Percentiles rank a stretch among this genome's conserved stretches.
Evolutionary conservation across 1,139 yeast species (phyloP).

Genomic region (Hansenula lynferdii): DNA sequence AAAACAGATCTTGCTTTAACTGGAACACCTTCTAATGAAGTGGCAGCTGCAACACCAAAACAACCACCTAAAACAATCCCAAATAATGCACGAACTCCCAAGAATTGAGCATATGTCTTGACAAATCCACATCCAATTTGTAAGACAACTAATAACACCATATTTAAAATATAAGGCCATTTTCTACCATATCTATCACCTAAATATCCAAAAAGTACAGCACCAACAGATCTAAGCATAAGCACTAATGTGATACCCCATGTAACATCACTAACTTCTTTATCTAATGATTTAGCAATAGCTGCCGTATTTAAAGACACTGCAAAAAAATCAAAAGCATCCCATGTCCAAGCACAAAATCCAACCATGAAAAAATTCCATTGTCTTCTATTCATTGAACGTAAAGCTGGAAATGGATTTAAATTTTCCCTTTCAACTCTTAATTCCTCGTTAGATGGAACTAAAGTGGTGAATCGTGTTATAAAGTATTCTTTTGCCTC

Average conservation of each 20-base stretch:
- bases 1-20: slow-evolving; percentile 54
- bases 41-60: slow-evolving; percentile 63
- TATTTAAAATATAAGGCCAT: slow-evolving; percentile 58
- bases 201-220: slow-evolving; percentile 61
- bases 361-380: slow-evolving; percentile 64
- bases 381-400: slow-evolving; percentile 39
- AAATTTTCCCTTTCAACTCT: slow-evolving; percentile 26
- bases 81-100: slow-evolving; percentile 65
- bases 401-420: slow-evolving; percentile 52
- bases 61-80: slow-evolving; percentile 72
- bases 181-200: slow-evolving; percentile 72
- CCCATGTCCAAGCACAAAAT: slow-evolving; percentile 72
- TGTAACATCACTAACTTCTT: slow-evolving; percentile 49
- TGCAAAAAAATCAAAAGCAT: slow-evolving; percentile 72
- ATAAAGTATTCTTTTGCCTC: slow-evolving; percentile 27
- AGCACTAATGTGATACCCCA: slow-evolving; percentile 82
- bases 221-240: slow-evolving; percentile 79
- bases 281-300: slow-evolving; percentile 50
- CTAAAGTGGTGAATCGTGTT: slow-evolving; percentile 37
- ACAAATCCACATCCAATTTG: slow-evolving; percentile 76
- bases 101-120: slow-evolving; percentile 54
- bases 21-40: slow-evolving; percentile 67
- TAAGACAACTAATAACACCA: slow-evolving; percentile 47
- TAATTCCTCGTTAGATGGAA: slow-evolving; percentile 34
- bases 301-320: slow-evolving; percentile 56